Base-by-base conservation (phyloP, 2,329 filamentous ascomycete genomes). In the Colletotrichum karsti region DNA sequence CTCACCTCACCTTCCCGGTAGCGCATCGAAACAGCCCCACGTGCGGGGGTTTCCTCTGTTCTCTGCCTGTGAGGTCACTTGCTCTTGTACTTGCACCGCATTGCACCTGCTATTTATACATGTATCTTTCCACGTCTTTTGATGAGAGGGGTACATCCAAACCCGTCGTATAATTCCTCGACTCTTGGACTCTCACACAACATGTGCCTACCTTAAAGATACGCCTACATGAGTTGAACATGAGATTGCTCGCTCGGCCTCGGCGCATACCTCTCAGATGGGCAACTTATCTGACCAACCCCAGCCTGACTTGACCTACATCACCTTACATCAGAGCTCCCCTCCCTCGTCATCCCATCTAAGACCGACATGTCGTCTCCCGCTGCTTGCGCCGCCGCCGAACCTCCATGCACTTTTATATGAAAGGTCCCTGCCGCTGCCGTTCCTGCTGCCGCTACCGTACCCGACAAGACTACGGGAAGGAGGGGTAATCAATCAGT, bases 21-120 rank as follows among this genome's bases (percentile, higher is more conserved):
- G 66, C 66, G 63, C 66, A 69, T 69, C 62, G 62, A 67, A 69
- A 61, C 66, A 67, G 62, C 62, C 62, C 66, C 66, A 69, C 62
- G 66, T 60, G 62, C 48, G 62, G 62, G 66, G 66, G 62, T 26
- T 59, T 60, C 20, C 24, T 46, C 13, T 35, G 33, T 35, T 4
- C n/a, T n/a, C n/a, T n/a, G n/a, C n/a, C n/a, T n/a, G n/a, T n/a
- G n/a, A 46, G 30, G 30, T 35, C 7, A 22, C 42, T 20, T 42
- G 18, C 26, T 30, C 35, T 13, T 41, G 35, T 35, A 42, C 33
- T 22, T 22, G 33, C 51, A 39, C 48, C 28, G 48, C 48, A 51
- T 24, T 51, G 22, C 48, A 51, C 48, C 48, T 26, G 24, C 33
- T 35, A 5, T 9, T 13, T 35, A 13, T 13, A 13, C 10, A 35